These are phyloP conservation scores for Spathaspora girioi DNA, from an alignment of 805 yeast genomes.

Conservation along the genomic window DNA sequence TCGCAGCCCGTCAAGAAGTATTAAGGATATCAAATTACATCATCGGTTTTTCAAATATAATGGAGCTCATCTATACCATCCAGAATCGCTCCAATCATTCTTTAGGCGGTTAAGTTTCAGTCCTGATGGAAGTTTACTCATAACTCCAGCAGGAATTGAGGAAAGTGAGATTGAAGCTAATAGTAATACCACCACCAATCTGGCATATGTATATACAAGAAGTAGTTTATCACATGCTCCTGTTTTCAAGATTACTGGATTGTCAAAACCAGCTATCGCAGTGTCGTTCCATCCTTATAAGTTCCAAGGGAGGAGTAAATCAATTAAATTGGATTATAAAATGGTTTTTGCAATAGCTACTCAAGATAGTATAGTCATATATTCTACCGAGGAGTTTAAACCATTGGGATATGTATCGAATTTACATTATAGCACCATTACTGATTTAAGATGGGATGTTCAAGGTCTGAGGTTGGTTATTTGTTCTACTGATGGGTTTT, in stretches of 20 bases:
- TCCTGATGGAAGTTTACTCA: conserved; percentile 80
- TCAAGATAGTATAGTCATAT: conserved; percentile 75
- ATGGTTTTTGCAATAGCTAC: conserved; percentile 93
- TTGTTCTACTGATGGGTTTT: conserved; percentile 90
- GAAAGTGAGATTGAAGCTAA: conserved; percentile 32
- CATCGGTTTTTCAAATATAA: conserved; percentile 13
- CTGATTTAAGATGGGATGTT: conserved; percentile 81
- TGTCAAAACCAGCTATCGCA: conserved; percentile 81
- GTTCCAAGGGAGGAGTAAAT: conserved; percentile 37
- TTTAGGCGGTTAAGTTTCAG: conserved; percentile 84
- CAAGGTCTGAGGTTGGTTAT: conserved; percentile 71
- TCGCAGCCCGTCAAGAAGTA: conserved; percentile 9
- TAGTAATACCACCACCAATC: conserved; percentile 52
- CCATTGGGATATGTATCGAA: conserved; percentile 77
- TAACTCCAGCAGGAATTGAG: conserved; percentile 71
- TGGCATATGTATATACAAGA: conserved; percentile 78
- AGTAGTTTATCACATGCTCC: conserved; percentile 67
- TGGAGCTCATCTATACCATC: conserved; percentile 51
- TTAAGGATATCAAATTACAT: conserved; percentile 10
- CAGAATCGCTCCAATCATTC: conserved; percentile 86
- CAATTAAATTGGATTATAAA: conserved; percentile 65
- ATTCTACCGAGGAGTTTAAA: conserved; percentile 66
- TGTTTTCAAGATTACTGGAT: conserved; percentile 72
- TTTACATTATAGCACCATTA: conserved; percentile 82
- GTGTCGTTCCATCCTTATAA: conserved; percentile 70